Conservation (phyloP, 352 stramenopile genomes). For the Phytophthora idaei region DNA sequence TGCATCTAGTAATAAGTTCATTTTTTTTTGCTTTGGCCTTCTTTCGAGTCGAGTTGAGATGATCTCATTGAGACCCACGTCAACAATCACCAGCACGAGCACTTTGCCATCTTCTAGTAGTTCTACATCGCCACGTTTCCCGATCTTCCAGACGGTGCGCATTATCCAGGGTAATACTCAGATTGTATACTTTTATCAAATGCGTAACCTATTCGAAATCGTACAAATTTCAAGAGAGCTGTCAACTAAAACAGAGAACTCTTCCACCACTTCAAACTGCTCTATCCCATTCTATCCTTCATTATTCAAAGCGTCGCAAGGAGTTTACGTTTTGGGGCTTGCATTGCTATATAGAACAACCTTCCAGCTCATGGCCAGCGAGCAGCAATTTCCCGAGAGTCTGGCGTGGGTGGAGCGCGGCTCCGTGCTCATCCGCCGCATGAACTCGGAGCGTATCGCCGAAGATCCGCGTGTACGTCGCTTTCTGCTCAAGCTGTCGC, state of each 20-base stretch:
- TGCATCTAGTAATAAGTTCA: slow-evolving; percentile 18
- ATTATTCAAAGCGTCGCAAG: slow-evolving; percentile 6
- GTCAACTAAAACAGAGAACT: neutral
- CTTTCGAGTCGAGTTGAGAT: neutral
- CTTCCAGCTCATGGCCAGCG: slow-evolving; percentile 10
- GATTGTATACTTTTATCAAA: slow-evolving; percentile 1
- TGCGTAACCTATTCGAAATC: neutral
- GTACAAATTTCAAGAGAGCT: slow-evolving; percentile 1
- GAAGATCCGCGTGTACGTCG: slow-evolving; percentile 81
- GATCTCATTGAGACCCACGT: neutral
- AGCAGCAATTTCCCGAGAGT: slow-evolving; percentile 44
- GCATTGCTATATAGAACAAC: neutral
- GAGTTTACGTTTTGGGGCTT: neutral
- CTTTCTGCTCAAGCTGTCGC: slow-evolving; percentile 50
- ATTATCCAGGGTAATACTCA: slow-evolving; percentile 1
- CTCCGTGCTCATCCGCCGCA: slow-evolving; percentile 83
- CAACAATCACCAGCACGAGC: neutral
- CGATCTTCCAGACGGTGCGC: slow-evolving; percentile 15
- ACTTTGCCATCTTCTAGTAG: no score
- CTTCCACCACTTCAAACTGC: slow-evolving; percentile 11
- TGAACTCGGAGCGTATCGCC: slow-evolving; percentile 89
- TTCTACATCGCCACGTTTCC: slow-evolving; percentile 7
- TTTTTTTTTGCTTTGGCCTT: slow-evolving; percentile 6
- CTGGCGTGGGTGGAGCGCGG: slow-evolving; percentile 83
- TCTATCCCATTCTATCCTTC: slow-evolving; percentile 18